Evolutionary conservation across 2,329 filamentous ascomycete species (phyloP).

Genomic region (Aspergillus floridensis): DNA sequence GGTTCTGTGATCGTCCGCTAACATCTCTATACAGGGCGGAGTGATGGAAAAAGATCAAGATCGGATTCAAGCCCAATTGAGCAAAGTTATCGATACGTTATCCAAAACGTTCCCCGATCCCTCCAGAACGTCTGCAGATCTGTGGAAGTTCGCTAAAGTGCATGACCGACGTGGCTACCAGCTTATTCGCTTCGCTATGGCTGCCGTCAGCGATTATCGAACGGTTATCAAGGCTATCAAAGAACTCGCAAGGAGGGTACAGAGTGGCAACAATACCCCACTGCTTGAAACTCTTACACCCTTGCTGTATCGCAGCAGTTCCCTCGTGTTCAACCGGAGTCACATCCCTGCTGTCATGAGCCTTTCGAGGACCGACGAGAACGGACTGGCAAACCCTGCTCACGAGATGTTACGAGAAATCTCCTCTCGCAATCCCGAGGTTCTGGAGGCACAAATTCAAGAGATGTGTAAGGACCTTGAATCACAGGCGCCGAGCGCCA

Average conservation of each 20-base stretch:
- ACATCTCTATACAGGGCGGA: conserved; percentile 55
- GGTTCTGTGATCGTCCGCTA: not conserved
- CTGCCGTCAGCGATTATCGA: conserved; percentile 83
- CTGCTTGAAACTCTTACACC: conserved; percentile 78
- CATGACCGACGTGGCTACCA: conserved; percentile 90
- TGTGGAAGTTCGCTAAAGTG: conserved; percentile 86
- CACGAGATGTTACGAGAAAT: conserved; percentile 91
- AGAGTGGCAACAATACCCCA: conserved; percentile 59
- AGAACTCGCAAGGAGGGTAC: conserved; percentile 79
- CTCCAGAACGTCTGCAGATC: conserved; percentile 67
- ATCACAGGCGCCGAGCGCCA: conserved; percentile 71
- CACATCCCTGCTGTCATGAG: conserved; percentile 89
- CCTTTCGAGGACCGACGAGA: conserved; percentile 78
- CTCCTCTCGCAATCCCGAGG: conserved; percentile 79
- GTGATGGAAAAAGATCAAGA: conserved; percentile 67
- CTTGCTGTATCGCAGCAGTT: conserved; percentile 77
- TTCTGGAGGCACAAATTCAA: conserved; percentile 89
- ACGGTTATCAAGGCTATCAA: conserved; percentile 87
- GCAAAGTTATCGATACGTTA: conserved; percentile 70
- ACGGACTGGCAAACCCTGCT: conserved; percentile 72
- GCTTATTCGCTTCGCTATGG: conserved; percentile 80
- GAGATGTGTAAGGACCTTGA: conserved; percentile 86
- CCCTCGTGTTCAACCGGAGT: conserved; percentile 89
- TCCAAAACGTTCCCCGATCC: conserved; percentile 74
- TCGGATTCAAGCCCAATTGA: conserved; percentile 66